phyloP scores from a whole-genome alignment of 1,139 yeast species.

The Suhomyces terraborum region DNA sequence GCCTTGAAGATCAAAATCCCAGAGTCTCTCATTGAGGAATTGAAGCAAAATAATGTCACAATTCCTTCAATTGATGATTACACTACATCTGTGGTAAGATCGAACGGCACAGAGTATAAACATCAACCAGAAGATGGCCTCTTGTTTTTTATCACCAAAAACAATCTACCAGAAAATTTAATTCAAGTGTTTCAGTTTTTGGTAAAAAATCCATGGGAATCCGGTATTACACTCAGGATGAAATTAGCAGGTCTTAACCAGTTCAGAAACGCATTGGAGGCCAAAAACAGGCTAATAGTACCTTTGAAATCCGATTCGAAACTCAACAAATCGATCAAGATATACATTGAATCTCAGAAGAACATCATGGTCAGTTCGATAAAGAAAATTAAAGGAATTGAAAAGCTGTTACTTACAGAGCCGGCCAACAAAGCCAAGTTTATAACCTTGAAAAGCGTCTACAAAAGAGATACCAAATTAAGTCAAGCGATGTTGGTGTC shows the following conservation, averaged over 20 bases:
- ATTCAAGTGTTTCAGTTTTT: conserved; percentile 55
- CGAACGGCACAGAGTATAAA: conserved; percentile 16
- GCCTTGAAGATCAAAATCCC: conserved; percentile 58
- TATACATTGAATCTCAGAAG: conserved; percentile 45
- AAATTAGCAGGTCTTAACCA: conserved; percentile 61
- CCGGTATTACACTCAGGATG: conserved; percentile 48
- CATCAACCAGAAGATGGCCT: conserved; percentile 36
- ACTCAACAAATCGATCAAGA: conserved; percentile 14
- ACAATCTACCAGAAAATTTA: conserved; percentile 48
- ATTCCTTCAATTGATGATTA: conserved; percentile 52
- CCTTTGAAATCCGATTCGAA: conserved; percentile 32
- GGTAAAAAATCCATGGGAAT: conserved; percentile 48
- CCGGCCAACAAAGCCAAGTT: conserved; percentile 41
- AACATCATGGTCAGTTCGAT: conserved; percentile 46
- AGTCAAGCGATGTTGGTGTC: conserved; percentile 56
- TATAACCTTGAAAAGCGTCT: conserved; percentile 55
- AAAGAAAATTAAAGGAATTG: conserved; percentile 50
- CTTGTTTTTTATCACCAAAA: conserved; percentile 41
- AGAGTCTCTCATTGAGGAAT: conserved; percentile 30
- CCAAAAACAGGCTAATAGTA: conserved; percentile 34
- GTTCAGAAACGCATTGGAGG: conserved; percentile 52
- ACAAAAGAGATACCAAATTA: conserved; percentile 56
- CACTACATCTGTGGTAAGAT: conserved; percentile 41
- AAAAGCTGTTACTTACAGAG: conserved; percentile 51
- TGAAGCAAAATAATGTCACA: conserved; percentile 41